Conservation (phyloP, 768 basidiomycete species). For the Megacollybia marginata region DNA sequence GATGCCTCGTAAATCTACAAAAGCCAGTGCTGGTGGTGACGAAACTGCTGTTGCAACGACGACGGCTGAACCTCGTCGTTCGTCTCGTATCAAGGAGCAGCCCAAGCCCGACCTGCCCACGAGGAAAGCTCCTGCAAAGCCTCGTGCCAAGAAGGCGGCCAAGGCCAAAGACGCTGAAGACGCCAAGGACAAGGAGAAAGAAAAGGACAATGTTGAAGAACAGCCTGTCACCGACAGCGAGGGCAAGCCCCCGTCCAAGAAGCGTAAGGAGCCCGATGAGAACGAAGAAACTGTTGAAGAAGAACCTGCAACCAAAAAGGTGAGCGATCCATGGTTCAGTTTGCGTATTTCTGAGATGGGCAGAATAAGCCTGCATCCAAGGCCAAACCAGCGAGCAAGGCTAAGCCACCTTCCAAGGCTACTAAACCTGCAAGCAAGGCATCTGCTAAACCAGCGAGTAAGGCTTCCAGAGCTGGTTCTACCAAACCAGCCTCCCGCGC, state of each 20-base stretch:
- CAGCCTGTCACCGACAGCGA: too few relatives aligned
- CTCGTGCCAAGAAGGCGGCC: slow-evolving; percentile 17
- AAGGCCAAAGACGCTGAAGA: slow-evolving; percentile 1
- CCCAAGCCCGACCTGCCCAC: slow-evolving; percentile 26
- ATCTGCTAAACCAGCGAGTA: slow-evolving; percentile 11
- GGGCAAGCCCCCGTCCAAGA: too few relatives aligned
- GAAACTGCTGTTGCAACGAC: slow-evolving; percentile 16
- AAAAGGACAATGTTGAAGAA: not conserved
- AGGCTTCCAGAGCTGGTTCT: slow-evolving; percentile 12
- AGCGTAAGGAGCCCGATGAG: not conserved
- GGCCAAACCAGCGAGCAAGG: slow-evolving; percentile 4
- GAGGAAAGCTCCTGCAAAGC: slow-evolving; percentile 36
- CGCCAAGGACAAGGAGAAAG: not conserved
- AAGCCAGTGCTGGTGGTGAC: too few relatives aligned
- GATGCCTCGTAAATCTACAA: slow-evolving; percentile 35
- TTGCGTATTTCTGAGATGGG: slow-evolving; percentile 1
- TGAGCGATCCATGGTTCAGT: not conserved
- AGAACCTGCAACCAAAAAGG: not conserved
- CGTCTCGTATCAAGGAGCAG: slow-evolving; percentile 42
- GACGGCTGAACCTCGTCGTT: slow-evolving; percentile 32
- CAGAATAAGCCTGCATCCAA: slow-evolving; percentile 16
- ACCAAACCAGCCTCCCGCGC: slow-evolving; percentile 23
- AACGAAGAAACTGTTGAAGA: not conserved
- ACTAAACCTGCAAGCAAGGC: slow-evolving; percentile 25
- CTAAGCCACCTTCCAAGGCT: slow-evolving; percentile 5